A percentile compares a stretch with the other conserved stretches of the same genome.
phyloP scores from a whole-genome alignment of 2,329 filamentous ascomycete species.

The Capronia coronata region DNA sequence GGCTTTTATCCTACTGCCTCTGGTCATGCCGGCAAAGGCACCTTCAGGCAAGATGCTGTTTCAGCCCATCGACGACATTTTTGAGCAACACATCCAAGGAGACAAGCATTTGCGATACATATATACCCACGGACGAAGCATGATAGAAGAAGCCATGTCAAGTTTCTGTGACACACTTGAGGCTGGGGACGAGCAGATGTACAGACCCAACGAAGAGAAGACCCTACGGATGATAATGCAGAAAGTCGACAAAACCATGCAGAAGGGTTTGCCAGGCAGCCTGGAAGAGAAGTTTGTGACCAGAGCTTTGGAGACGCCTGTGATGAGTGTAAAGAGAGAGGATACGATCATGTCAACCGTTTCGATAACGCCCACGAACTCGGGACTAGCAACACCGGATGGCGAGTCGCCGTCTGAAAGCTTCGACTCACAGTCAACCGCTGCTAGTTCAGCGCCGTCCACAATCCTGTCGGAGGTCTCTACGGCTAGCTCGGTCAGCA shows the following conservation, averaged over 20 bases:
- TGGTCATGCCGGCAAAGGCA: slow-evolving; percentile 49
- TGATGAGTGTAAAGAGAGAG: slow-evolving; percentile 61
- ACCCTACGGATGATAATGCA: slow-evolving; percentile 57
- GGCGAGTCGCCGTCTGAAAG: slow-evolving; percentile 24
- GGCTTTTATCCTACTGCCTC: slow-evolving; percentile 73
- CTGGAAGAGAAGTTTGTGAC: slow-evolving; percentile 81
- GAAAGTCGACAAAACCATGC: slow-evolving; percentile 67
- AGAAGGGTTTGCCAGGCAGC: slow-evolving; percentile 61
- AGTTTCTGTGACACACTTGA: slow-evolving; percentile 75
- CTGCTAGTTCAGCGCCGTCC: slow-evolving; percentile 31
- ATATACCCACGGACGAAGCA: slow-evolving; percentile 34
- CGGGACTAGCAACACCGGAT: slow-evolving; percentile 29
- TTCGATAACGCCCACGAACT: slow-evolving; percentile 22
- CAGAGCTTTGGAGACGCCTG: slow-evolving; percentile 67
- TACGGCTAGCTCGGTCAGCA: slow-evolving; percentile 35
- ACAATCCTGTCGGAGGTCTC: slow-evolving; percentile 35
- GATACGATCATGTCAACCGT: slow-evolving; percentile 34
- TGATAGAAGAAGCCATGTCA: slow-evolving; percentile 60
- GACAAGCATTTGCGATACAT: slow-evolving; percentile 38
- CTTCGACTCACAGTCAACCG: slow-evolving; percentile 28
- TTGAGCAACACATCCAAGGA: slow-evolving; percentile 41
- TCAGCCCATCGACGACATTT: slow-evolving; percentile 45
- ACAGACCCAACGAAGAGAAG: slow-evolving; percentile 67
- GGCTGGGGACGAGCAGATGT: slow-evolving; percentile 78
- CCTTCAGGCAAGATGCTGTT: slow-evolving; percentile 41